Evolutionary conservation across 2,329 filamentous ascomycete genomes (phyloP).

Genomic region (Colletotrichum theobromicola): DNA sequence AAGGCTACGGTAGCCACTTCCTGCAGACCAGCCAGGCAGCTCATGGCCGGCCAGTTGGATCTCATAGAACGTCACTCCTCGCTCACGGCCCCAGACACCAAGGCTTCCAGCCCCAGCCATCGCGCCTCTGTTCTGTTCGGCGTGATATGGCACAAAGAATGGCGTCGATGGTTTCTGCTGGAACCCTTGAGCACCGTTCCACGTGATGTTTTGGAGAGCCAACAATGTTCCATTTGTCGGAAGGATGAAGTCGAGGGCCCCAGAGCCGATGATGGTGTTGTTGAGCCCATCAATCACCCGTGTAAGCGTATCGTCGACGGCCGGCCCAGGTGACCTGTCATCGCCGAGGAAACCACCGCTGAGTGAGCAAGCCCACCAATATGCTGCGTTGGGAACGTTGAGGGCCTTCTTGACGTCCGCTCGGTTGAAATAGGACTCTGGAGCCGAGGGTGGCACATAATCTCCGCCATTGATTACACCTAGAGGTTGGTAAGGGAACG

Average conservation of each 20-base stretch:
- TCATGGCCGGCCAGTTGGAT: conserved; percentile 25
- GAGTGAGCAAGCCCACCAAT: conserved; percentile 30
- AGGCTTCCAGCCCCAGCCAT: conserved; percentile 5
- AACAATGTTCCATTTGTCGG: conserved; percentile 67
- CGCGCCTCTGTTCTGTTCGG: conserved; percentile 33
- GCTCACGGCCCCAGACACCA: conserved; percentile 18
- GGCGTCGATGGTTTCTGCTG: conserved; percentile 44
- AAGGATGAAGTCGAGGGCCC: conserved; percentile 57
- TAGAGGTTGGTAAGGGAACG: conserved; percentile 71
- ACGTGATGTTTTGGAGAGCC: conserved; percentile 76
- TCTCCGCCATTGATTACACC: conserved; percentile 67
- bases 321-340: not conserved
- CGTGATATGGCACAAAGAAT: conserved; percentile 19
- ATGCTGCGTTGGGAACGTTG: conserved; percentile 57
- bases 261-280: conserved; percentile 34
- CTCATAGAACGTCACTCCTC: conserved; percentile 23
- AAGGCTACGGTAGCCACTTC: conserved; percentile 30
- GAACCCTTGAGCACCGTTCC: conserved; percentile 70
- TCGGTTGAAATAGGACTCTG: conserved; percentile 73
- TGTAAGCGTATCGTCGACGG: conserved; percentile 16
- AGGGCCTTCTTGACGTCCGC: conserved; percentile 72
- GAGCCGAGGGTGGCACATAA: conserved; percentile 56
- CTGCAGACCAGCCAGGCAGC: conserved; percentile 31
- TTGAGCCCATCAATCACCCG: conserved; percentile 35
- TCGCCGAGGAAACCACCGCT: conserved; percentile 29